Conservation (phyloP, 257 asterid genomes). For the Striga asiatica region DNA sequence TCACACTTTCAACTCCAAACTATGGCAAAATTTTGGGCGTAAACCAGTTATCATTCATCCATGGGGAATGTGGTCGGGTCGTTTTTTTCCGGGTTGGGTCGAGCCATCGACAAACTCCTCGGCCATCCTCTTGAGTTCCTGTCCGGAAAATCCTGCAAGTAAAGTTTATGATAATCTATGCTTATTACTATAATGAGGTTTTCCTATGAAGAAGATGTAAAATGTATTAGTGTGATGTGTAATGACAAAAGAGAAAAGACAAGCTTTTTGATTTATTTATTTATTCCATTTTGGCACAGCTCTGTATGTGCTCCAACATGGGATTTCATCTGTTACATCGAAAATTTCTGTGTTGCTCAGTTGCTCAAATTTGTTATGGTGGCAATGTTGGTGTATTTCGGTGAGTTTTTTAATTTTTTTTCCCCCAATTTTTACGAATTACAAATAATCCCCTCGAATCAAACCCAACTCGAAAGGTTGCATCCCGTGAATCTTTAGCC, state of each 20-base stretch:
- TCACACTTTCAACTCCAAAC: no score
- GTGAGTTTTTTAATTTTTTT: neutral
- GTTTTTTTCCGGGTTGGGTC: constrained; percentile 36
- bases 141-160: constrained; percentile 62
- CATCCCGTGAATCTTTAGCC: no score
- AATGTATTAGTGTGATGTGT: no score
- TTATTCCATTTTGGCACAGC: neutral
- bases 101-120: constrained; percentile 32
- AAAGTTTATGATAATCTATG: no score
- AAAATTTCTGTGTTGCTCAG: neutral
- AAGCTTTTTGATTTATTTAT: no score
- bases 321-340: neutral
- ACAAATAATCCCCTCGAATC: neutral
- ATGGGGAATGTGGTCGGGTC: constrained; percentile 60
- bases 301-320: neutral
- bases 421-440: neutral
- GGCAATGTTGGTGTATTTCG: neutral
- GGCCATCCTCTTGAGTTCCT: constrained; percentile 83
- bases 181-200: no score
- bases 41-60: no score
- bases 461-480: no score
- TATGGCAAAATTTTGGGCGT: no score
- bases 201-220: no score
- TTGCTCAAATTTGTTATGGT: neutral
- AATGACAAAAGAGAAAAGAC: no score